Base-by-base conservation (phyloP, 805 yeast genomes). In the Alloascoidea hylecoeti region DNA sequence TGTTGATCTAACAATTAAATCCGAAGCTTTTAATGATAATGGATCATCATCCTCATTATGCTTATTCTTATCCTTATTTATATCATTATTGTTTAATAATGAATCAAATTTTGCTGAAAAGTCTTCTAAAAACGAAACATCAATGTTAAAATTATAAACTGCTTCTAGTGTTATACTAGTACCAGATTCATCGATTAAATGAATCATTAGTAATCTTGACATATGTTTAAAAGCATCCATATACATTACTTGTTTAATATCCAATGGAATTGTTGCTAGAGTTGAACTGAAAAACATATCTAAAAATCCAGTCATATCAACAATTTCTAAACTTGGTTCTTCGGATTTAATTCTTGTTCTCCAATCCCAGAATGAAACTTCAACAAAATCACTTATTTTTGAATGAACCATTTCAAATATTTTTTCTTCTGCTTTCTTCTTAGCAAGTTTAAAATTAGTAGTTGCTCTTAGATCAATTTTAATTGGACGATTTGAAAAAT, bases 321-420 rank as follows among this genome's bases (percentile, higher is more conserved):
- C 72, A 40, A 89, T 72, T 37, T 79, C 77, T 46, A 67, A 68
- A 46, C 81, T 79, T 13, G 96, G 92, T 40, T 76, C 81, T 1
- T 49, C 54, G 44, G 72, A 70, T 3, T 23, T 23, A 9, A 9
- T n/a, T n/a, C n/a, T 23, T 0, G 88, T 68, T 15, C 61, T 56
- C 95, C 96, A 89, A 51, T 86, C 83, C 57, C 83, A 82, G 44
- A 82, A 92, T 17, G 84, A 80, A 60, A 82, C 71, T 40, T 82
- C 95, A 46, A 89, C 62, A 46, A 89, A 72, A 56, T 78, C 89
- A 41, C 73, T 71, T 30, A 89, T 77, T 46, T 82, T 82, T 30
- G 70, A 66, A 51, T 89, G 95, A 40, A 92, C 84, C 66, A 85
- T 68, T 41, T 75, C 74, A 53, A 88, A 86, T 43, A 92, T 68